Base-by-base conservation (phyloP, 345 rosid genomes). In the Erodium maritimum region DNA sequence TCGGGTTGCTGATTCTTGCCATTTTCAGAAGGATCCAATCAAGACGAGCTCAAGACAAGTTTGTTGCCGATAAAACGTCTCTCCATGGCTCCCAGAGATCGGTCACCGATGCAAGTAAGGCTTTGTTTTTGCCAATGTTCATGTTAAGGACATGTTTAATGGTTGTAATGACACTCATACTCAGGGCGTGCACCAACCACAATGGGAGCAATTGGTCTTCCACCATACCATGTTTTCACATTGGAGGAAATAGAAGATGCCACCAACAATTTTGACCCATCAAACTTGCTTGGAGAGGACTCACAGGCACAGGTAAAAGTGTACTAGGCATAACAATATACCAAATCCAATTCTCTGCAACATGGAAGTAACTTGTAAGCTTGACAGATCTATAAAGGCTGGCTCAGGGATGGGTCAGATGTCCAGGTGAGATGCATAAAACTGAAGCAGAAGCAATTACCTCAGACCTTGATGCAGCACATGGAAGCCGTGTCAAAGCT, bases 241-340 rank as follows among this genome's bases (percentile, higher is more conserved):
- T 71, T 86, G 69, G 96, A 88, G 67, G 95, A 91, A 54, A 65
- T 91, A 19, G 96, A 91, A 72, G 90, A 84, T 56, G 98, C 87
- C 24, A 91, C 95, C 11, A 80, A 77, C 69, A 79, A 79, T 58
- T 91, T 91, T 63, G 86, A 91, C 72, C 75, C 82, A 58, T 55
- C 67, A 56, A 82, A 79, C 69, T 79, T 86, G 50, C 50, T 84
- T 55, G 75, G 73, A 22, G 89, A 84, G 68, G 90, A 62, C 57
- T 57, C 72, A 29, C 81, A 82, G 34, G 86, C 79, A 48, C 81
- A 73, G 88, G 91, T 82, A 67, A 58, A 23, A 18, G 16, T 42
- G 48, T 42, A 42, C 48, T 42, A 12, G 48, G 11, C 2, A 3
- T 10, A 12, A 42, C 14, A 42, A 42, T 42, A 42, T 6, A 51